phyloP scores from a whole-genome alignment of 305 asterid species.

The Euphrasia arctica region DNA sequence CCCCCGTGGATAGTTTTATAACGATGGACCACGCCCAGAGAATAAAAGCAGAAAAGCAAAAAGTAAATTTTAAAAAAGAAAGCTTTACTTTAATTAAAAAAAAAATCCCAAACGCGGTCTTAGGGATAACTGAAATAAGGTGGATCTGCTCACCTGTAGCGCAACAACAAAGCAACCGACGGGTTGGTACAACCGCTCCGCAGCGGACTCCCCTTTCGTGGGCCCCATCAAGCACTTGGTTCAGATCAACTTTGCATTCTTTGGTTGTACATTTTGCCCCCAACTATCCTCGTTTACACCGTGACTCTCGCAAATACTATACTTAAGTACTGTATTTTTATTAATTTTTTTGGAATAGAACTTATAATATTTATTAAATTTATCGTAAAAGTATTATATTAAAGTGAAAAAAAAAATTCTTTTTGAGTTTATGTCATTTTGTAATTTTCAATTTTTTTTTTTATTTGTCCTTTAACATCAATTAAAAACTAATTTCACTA shows the following conservation, averaged over 20 bases:
- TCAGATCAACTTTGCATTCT: not conserved
- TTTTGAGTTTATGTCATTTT: too few species aligned
- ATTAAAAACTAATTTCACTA: too few species aligned
- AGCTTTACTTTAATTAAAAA: not conserved
- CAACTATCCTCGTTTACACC: not conserved
- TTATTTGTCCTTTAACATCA: too few species aligned
- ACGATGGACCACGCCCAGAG: too few species aligned
- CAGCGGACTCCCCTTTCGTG: conserved; percentile 9
- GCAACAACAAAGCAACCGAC: conserved; percentile 33
- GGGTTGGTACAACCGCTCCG: conserved; percentile 38
- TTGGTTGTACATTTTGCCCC: conserved; percentile 19
- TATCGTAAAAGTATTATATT: too few species aligned
- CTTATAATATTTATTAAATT: too few species aligned
- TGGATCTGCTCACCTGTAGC: conserved; percentile 27
- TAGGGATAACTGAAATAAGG: conserved; percentile 26
- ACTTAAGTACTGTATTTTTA: too few species aligned
- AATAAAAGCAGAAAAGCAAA: not conserved
- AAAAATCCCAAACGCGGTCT: conserved; percentile 29
- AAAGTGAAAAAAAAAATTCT: too few species aligned
- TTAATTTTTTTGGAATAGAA: too few species aligned
- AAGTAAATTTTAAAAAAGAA: not conserved
- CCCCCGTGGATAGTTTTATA: too few species aligned
- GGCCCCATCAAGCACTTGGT: not conserved
- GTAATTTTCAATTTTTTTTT: too few species aligned
- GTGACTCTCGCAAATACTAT: too few species aligned